phyloP scores from a whole-genome alignment of 2,329 filamentous ascomycete species.

The Trichoderma afroharzianum region DNA sequence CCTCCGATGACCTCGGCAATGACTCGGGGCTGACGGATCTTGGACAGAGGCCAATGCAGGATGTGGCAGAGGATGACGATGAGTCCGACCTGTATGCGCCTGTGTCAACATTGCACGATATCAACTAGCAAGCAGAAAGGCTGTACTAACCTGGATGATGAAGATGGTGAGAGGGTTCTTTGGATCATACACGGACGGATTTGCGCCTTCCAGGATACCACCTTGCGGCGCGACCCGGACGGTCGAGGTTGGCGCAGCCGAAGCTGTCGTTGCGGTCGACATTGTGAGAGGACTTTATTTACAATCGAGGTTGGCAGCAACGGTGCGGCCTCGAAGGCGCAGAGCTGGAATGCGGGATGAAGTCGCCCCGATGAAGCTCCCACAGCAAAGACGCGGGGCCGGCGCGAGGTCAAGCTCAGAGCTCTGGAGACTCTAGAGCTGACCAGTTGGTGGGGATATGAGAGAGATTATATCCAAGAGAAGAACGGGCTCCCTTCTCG shows the following conservation, averaged over 20 bases:
- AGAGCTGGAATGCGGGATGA: background rate
- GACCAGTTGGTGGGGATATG: background rate
- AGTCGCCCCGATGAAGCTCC: background rate
- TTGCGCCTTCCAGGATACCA: slow-evolving; percentile 67
- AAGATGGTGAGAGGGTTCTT: slow-evolving; percentile 72
- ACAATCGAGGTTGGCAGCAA: background rate
- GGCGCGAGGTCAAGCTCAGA: background rate
- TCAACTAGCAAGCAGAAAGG: background rate
- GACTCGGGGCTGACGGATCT: slow-evolving; percentile 74
- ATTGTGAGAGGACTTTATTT: background rate
- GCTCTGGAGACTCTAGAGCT: background rate
- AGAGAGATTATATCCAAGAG: background rate
- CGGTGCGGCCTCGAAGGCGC: background rate
- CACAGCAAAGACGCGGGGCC: background rate
- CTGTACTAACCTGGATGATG: slow-evolving; percentile 60
- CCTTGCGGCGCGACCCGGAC: slow-evolving; percentile 39
- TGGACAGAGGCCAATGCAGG: slow-evolving; percentile 71
- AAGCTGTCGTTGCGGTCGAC: slow-evolving; percentile 25
- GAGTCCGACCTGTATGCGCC: slow-evolving; percentile 36
- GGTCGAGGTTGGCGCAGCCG: slow-evolving; percentile 29
- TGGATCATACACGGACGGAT: slow-evolving; percentile 65
- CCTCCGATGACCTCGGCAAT: slow-evolving; percentile 85
- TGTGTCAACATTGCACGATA: background rate
- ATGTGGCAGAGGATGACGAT: slow-evolving; percentile 47
- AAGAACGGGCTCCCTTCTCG: background rate